Evolutionary conservation across 768 basidiomycete species (phyloP), one percentile per base, ranked within the genome.

Genomic region (Macrolepiota dolichaula): DNA sequence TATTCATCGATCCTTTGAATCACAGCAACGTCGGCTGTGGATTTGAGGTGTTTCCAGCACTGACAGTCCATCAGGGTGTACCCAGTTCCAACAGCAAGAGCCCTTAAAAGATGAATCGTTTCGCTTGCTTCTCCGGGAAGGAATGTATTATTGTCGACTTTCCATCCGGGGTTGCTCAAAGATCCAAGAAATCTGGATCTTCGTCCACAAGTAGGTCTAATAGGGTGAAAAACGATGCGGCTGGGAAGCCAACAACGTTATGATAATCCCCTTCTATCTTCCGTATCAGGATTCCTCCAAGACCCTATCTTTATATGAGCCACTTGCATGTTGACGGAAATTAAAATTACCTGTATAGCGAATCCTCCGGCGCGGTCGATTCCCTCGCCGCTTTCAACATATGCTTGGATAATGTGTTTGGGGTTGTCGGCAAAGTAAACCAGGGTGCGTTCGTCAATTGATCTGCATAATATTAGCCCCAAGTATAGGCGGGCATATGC

Each of bases 291-390:
- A 94, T 61, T 2, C 89, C 89, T 0, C 96, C 96, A 1, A 89
- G 76, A 1, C 94, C 93, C 90, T 93, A 57, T 35, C 7, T n/a
- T 12, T 10, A 15, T 24, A 52, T 19, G 15, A 52, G 51, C 29
- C 55, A 57, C 35, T 27, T 37, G 17, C 32, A 59, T 17, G 35
- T 25, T 38, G 13, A 55, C 3, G 4, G 40, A 9, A 59, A 55
- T 38, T 27, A 24, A 19, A 46, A 25, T 25, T 47, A 93, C 94
- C 80, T 98, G 96, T 42, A 94, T 86, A 1, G 94, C 94, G 70
- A 98, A 98, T 0, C 96, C 96, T 2, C 96, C 96, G 0, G 96
- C 96, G 19, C 94, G 82, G 68, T 94, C 90, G 44, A 87, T 70
- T 0, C 95, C 95, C 75, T 97, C 95, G 5, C 87, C 91, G 57